Conservation (phyloP, 371 early-diverging fungal species). For the Phascolomyces articulosus region DNA sequence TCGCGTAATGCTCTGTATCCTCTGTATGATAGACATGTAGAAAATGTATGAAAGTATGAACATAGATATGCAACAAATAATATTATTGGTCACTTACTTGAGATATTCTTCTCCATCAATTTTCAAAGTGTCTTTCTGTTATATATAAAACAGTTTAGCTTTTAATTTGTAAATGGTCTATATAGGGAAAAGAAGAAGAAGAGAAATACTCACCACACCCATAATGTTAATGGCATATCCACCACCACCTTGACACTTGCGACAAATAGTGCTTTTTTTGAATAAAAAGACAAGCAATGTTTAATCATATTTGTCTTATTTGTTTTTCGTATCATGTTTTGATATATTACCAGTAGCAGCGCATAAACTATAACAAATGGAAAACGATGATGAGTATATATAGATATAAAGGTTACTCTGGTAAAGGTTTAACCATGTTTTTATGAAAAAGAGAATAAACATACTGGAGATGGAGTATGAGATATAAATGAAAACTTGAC, state of each 20-base stretch:
- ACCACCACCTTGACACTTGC: conserved; percentile 53
- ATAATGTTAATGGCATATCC: conserved; percentile 48
- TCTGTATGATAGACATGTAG: conserved; percentile 11
- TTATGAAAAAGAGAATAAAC: neutral
- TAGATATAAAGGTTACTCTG: no score
- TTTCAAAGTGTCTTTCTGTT: conserved; percentile 34
- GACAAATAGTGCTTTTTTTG: conserved; percentile 53
- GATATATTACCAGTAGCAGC: conserved; percentile 56
- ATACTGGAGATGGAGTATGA: conserved; percentile 47
- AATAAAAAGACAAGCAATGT: no score
- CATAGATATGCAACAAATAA: neutral
- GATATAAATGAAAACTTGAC: conserved; percentile 37
- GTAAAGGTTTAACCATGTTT: no score
- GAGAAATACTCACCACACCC: conserved; percentile 31
- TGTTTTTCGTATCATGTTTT: no score
- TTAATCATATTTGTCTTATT: neutral
- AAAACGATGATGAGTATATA: neutral
- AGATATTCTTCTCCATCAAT: conserved; percentile 38
- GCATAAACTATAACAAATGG: conserved; percentile 33
- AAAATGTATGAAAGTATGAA: no score
- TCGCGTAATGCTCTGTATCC: conserved; percentile 42
- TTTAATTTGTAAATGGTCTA: no score
- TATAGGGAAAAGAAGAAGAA: no score
- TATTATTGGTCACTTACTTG: conserved; percentile 24
- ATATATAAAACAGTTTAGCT: no score